Conservation (phyloP, 2,329 filamentous ascomycete genomes). For the Aspergillus tanneri region DNA sequence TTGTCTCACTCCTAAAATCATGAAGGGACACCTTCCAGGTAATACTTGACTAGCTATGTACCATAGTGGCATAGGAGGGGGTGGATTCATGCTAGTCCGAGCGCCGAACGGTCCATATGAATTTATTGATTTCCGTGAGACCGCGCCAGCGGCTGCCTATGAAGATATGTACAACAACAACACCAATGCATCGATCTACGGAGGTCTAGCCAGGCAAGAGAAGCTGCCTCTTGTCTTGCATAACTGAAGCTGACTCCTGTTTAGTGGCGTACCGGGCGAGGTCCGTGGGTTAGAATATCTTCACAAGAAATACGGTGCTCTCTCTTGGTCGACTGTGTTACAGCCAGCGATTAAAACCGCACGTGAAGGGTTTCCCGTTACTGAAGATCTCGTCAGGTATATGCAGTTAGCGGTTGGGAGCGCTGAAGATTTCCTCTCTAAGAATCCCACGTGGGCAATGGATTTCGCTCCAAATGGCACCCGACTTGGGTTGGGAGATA, state of each 20-base stretch:
- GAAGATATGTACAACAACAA: slow-evolving; percentile 95
- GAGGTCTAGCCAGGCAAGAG: slow-evolving; percentile 64
- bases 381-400: slow-evolving; percentile 70
- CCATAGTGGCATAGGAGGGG: slow-evolving; percentile 84
- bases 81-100: slow-evolving; percentile 83
- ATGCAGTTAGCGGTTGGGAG: slow-evolving; percentile 57
- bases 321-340: slow-evolving; percentile 71
- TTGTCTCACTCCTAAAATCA: no score
- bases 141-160: slow-evolving; percentile 75
- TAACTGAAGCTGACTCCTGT: slow-evolving; percentile 6
- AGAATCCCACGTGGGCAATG: slow-evolving; percentile 75
- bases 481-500: slow-evolving; percentile 69
- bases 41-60: slow-evolving; percentile 57
- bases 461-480: slow-evolving; percentile 86
- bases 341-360: slow-evolving; percentile 73
- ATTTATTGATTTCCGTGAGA: slow-evolving; percentile 85
- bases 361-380: slow-evolving; percentile 70
- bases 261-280: slow-evolving; percentile 57
- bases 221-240: background rate
- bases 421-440: slow-evolving; percentile 64
- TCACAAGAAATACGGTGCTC: slow-evolving; percentile 58
- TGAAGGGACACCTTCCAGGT: background rate
- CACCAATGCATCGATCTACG: no score
- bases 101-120: slow-evolving; percentile 73
- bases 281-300: slow-evolving; percentile 75